These are phyloP conservation scores for Epicoccum nigrum DNA, from an alignment of 2,329 filamentous ascomycete species.

Conservation along the genomic window DNA sequence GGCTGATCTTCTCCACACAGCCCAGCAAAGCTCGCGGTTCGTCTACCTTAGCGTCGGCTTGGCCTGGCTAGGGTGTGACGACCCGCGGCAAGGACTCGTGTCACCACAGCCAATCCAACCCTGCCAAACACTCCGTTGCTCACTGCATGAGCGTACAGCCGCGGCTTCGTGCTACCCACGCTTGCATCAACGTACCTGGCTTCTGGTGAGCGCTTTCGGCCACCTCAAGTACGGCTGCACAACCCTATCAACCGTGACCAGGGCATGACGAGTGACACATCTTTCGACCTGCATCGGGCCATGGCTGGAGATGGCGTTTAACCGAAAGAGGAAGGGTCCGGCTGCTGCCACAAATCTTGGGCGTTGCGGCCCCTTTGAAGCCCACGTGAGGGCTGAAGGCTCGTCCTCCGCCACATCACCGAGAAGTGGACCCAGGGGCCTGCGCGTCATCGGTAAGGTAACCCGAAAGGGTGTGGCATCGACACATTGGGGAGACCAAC, in stretches of 20 bases:
- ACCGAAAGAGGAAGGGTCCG: slow-evolving; percentile 24
- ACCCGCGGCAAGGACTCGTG: slow-evolving; percentile 42
- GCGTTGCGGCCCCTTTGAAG: slow-evolving; percentile 23
- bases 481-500: background rate
- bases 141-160: slow-evolving; percentile 38
- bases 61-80: slow-evolving; percentile 33
- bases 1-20: slow-evolving; percentile 37
- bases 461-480: slow-evolving; percentile 21
- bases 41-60: slow-evolving; percentile 32
- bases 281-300: slow-evolving; percentile 26
- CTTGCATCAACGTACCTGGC: slow-evolving; percentile 38
- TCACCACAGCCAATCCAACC: slow-evolving; percentile 33
- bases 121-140: slow-evolving; percentile 40
- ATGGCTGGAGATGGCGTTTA: slow-evolving; percentile 27
- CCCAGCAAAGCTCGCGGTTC: slow-evolving; percentile 39
- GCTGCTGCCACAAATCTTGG: slow-evolving; percentile 39
- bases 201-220: slow-evolving; percentile 29
- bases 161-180: slow-evolving; percentile 29
- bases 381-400: slow-evolving; percentile 39
- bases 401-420: slow-evolving; percentile 28
- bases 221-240: background rate
- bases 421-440: slow-evolving; percentile 37
- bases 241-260: slow-evolving; percentile 12
- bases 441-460: slow-evolving; percentile 46
- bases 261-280: slow-evolving; percentile 31